Base-by-base conservation (phyloP, 1,284 basidiomycete species). In the Irpex sp. region DNA sequence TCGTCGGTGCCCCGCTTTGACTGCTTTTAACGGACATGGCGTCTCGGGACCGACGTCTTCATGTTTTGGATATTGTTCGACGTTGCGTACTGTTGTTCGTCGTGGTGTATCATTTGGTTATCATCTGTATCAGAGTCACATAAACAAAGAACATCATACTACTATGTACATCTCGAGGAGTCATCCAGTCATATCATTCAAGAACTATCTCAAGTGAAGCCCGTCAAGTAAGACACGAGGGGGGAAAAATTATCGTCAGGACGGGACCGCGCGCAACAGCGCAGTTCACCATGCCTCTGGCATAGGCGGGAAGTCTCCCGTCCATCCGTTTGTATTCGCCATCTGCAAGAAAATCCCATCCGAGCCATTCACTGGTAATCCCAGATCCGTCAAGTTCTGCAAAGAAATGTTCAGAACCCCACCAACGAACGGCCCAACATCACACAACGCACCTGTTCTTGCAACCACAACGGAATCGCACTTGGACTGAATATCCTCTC, bases 261-360 rank as follows among this genome's bases (percentile, higher is more conserved):
- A 15, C 3, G 39, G 39, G 39, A 43, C 39, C 39, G 39, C 21
- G 19, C 39, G 33, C 19, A 15, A 36, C 33, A 37, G 15, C 1
- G 31, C 37, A 50, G 46, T 9, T 85, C 74, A 92, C 89, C 90
- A 91, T 46, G 91, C 90, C 76, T 92, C 90, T 15, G 91, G 89
- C 84, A 90, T 89, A 54, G 85, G 81, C 11, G 83, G 79, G 70
- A 90, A 87, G 70, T 91, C 89, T 56, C 85, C 85, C 43, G 81
- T 83, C 91, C 90, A 92, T 8, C 90, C 89, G 64, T 85, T 89
- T 51, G 81, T 73, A 61, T 83, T 85, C 51, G 81, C 80, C 78
- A 91, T 83, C 68, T 90, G 90, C 61, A 95, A 75, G 78, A 96
- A 95, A 60, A 95, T 89, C 5, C 90, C 93, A 69, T 96, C 94